Evolutionary conservation across 371 early-diverging fungal species (phyloP).

Genomic region (Rhizopus sp.): DNA sequence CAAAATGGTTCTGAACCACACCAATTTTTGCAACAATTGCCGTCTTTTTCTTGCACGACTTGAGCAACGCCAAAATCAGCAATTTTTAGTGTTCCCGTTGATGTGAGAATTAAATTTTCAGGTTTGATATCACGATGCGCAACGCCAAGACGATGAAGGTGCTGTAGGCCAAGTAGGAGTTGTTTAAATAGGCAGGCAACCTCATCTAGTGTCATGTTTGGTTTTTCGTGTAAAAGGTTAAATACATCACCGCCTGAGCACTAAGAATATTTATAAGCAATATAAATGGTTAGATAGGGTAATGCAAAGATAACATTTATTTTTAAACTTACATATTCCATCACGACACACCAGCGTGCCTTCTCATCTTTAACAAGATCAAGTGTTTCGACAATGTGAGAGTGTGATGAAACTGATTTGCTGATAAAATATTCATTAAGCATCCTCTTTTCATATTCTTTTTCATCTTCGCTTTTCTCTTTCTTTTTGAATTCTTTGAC

Average conservation of each 20-base stretch:
- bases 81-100: slow-evolving; percentile 86
- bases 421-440: slow-evolving; percentile 77
- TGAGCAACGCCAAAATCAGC: slow-evolving; percentile 98
- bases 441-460: slow-evolving; percentile 69
- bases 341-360: slow-evolving; percentile 64
- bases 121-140: slow-evolving; percentile 87
- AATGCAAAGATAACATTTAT: neutral
- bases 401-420: slow-evolving; percentile 60
- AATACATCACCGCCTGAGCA: slow-evolving; percentile 69
- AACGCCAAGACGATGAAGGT: slow-evolving; percentile 94
- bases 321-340: slow-evolving; percentile 61
- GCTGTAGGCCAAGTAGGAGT: slow-evolving; percentile 91
- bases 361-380: slow-evolving; percentile 70
- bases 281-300: slow-evolving; percentile 1
- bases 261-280: slow-evolving; percentile 16
- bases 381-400: slow-evolving; percentile 69
- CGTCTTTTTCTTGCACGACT: slow-evolving; percentile 78
- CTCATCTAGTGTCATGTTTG: slow-evolving; percentile 44
- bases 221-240: slow-evolving; percentile 47
- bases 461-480: slow-evolving; percentile 58
- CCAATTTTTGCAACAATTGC: slow-evolving; percentile 73
- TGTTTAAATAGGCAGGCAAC: slow-evolving; percentile 75
- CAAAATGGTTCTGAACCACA: slow-evolving; percentile 91
- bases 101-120: slow-evolving; percentile 91
- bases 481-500: slow-evolving; percentile 69